Conservation (phyloP, 768 basidiomycete genomes). For the Hemileccinum impolitum region DNA sequence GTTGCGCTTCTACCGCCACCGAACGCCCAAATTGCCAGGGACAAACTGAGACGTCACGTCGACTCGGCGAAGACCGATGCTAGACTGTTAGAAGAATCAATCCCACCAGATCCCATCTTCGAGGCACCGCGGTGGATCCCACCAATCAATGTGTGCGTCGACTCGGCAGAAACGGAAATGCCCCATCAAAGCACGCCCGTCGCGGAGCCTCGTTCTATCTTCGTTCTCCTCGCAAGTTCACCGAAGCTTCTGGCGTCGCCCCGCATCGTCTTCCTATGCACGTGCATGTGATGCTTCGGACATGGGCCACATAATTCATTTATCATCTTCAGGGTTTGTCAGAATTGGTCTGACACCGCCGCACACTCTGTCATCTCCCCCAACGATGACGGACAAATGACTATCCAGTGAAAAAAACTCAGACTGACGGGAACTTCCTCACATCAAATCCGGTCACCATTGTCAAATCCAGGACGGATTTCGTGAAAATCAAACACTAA, state of each 20-base stretch:
- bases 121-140: neutral
- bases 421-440: neutral
- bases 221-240: too few species aligned
- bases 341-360: neutral
- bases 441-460: slow-evolving; percentile 1
- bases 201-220: too few species aligned
- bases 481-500: neutral
- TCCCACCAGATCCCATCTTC: slow-evolving; percentile 2
- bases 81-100: neutral
- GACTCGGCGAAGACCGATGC: neutral
- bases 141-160: neutral
- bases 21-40: neutral
- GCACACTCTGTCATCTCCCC: neutral
- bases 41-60: neutral
- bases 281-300: too few species aligned
- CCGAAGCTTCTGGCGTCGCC: neutral
- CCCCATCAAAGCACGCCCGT: too few species aligned
- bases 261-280: neutral
- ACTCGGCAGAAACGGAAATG: neutral
- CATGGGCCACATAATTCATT: neutral
- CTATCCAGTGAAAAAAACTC: neutral
- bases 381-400: neutral
- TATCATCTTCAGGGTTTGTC: slow-evolving; percentile 4
- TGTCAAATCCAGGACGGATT: neutral
- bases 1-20: neutral